Base-by-base conservation (phyloP, 257 asterid genomes). In the Echium plantagineum region DNA sequence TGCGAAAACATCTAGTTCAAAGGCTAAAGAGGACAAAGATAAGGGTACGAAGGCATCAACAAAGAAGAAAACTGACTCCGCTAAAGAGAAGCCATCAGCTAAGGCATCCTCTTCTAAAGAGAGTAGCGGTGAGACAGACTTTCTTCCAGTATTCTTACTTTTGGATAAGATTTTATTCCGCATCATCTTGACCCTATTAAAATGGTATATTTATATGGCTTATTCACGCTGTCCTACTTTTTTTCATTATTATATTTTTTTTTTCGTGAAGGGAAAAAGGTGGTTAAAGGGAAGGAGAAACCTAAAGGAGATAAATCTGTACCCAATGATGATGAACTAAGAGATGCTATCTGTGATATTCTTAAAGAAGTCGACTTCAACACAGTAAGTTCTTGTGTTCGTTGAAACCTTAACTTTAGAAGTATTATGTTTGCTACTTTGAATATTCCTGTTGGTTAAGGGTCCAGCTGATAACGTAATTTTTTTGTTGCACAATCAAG, bases 311-410 rank as follows among this genome's bases (percentile, higher is more conserved):
- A 67, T 63, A 71, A 73, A 60, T 38, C 61, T 28, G 65, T 55
- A 68, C 93, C 84, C 21, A 77, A 66, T n/a, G 81, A 84, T 48
- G 67, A 78, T 62, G 84, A 81, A 55, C 81, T 84, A 20, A 71
- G 62, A 55, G 61, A 52, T 47, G 73, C 79, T 2, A 68, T 79
- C 54, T 69, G 79, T 72, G 82, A 77, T 70, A 71, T 73, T 63
- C 84, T 84, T 55, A 79, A 81, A 69, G 82, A 74, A 66, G 88
- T 84, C 13, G 85, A 84, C 74, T 84, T 84, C 78, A 81, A 77
- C 69, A 84, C 82, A 70, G 93, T 81, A 62, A 71, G 89, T 63
- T n/a, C 58, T 32, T 59, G 19, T 57, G 17, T 42, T 17, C 49
- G 49, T 24, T 42, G 49, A 0, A 20, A 24, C 18, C 55, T 42